Evolutionary conservation across 768 basidiomycete species (phyloP), one percentile per base, ranked within the genome.

Genomic region (Cubamyces sp.): DNA sequence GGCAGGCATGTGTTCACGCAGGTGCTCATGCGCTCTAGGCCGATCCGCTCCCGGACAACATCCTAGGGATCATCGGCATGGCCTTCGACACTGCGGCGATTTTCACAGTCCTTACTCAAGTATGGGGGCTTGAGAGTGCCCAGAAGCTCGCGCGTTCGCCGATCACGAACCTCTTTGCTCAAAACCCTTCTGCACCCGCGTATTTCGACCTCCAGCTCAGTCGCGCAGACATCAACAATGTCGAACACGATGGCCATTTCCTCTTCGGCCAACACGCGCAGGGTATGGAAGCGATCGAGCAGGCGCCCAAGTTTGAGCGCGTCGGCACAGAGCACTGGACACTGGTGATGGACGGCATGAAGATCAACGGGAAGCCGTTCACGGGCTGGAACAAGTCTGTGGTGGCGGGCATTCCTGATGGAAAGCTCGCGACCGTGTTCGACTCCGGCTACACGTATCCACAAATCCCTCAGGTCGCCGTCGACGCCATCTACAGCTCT

Each of bases 21-120:
- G 19, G 28, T 56, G 25, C 30, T n/a, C 14, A 15, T 8, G 34
- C 9, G 5, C n/a, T n/a, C n/a, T n/a, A 57, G 55, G 46, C 40
- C 2, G 64, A 68, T 8, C 86, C 84, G 87, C 39, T 57, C 11
- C 55, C 55, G 5, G 34, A 5, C 0, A 87, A 85, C 28, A 85
- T 88, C 23, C 69, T 74, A 64, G 92, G 92, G 25, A 83, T 94
- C 68, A 71, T 86, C 39, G 91, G 92, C n/a, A 80, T 92, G 18
- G 90, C 93, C 23, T 92, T 92, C 69, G 86, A 85, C 49, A 82
- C 92, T 39, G 93, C 92, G 3, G 79, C 76, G 34, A 84, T 94
- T 89, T 91, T 46, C 34, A 52, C n/a, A 54, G n/a, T n/a, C n/a
- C n/a, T n/a, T 53, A 43, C 54, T 65, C 14, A 45, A 25, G 19